phyloP scores from a whole-genome alignment of 192 early-diverging fungal genomes.

The Helicostylum pulchrum region DNA sequence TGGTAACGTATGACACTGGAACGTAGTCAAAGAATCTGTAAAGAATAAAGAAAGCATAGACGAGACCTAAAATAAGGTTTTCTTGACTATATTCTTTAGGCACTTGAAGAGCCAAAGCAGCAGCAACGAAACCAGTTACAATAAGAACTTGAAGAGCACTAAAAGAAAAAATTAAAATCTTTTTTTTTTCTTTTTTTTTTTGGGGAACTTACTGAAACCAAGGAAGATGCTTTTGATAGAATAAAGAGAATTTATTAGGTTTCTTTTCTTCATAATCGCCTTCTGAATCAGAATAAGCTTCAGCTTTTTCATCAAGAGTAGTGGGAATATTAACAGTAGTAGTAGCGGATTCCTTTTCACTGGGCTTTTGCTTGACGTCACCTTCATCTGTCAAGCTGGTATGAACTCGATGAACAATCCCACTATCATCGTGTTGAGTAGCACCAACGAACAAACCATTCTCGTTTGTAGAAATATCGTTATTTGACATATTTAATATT shows the following conservation, averaged over 20 bases:
- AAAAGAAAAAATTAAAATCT: neutral
- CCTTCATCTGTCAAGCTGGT: neutral
- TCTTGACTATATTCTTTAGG: slow-evolving; percentile 32
- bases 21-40: slow-evolving; percentile 25
- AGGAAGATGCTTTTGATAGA: neutral
- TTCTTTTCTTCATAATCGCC: neutral
- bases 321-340: neutral
- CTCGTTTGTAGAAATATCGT: too few relatives aligned
- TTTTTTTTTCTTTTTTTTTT: neutral
- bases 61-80: slow-evolving; percentile 29
- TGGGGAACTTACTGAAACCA: slow-evolving; percentile 23
- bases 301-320: neutral
- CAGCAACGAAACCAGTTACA: slow-evolving; percentile 27
- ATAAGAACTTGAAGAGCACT: slow-evolving; percentile 24
- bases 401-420: too few relatives aligned
- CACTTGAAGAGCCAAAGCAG: slow-evolving; percentile 25
- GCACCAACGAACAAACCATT: too few relatives aligned
- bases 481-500: too few relatives aligned
- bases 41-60: slow-evolving; percentile 23
- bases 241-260: neutral
- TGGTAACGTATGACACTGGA: slow-evolving; percentile 6
- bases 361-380: neutral
- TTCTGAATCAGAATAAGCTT: neutral
- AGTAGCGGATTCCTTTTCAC: neutral
- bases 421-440: too few relatives aligned